Evolutionary conservation across 169 alveolate species (phyloP), one percentile per base, ranked within the genome.

Genomic region (Plasmodium malariae): DNA sequence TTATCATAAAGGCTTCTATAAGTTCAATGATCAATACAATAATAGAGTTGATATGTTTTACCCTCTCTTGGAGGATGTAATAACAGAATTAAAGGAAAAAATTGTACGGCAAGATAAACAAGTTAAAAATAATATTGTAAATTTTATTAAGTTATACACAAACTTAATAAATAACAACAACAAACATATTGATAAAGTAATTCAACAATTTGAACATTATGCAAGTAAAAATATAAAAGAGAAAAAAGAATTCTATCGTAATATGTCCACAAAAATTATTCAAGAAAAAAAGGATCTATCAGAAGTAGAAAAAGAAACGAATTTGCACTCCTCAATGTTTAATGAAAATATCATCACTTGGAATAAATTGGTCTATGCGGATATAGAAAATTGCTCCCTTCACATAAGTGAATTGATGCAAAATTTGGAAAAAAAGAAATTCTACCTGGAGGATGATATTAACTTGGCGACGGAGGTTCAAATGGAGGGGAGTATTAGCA

Each of bases 321-420:
- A 45, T 2, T 24, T 28, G 14, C 40, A 43, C 5, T 1, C 28
- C 3, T 32, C 14, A 21, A 63, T 54, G 17, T 37, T 30, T 21
- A 45, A 12, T 67, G 67, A 78, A 30, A 55, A 78, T 34, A 36
- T 78, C 7, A 19, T 21, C 28, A 24, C 21, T 17, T 78, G 26
- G 30, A 78, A 60, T 45, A 21, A 51, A 5, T 1, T 28, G 19
- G 19, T 62, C 24, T 24, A 21, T 7, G 60, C 60, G 24, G 30
- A 62, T 68, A 19, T 78, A 1, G 37, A 63, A 1, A 78, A 78
- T 14, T 78, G 89, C 34, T 21, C 60, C 34, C 24, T 1, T 1
- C 34, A 62, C n/a, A 63, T 63, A 36, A 43, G n/a, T 3, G 43
- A 9, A 6, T 17, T 78, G 1, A 17, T 78, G 0, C 48, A 78